Conservation (phyloP, 1,139 yeast species). For the Lodderomyces jiufengensis region DNA sequence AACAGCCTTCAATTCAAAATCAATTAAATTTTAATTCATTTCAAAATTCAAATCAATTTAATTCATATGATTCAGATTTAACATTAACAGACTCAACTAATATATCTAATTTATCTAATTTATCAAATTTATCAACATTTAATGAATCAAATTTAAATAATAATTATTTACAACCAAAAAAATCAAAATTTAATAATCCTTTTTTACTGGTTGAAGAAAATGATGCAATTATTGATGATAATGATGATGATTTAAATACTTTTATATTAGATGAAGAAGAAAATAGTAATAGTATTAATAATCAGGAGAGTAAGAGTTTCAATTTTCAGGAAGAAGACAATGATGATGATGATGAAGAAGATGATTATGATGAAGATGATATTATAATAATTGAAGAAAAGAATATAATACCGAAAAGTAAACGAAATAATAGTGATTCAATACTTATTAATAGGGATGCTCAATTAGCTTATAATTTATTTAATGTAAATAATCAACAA, state of each 20-base stretch:
- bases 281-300: conserved; percentile 1
- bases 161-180: conserved; percentile 2
- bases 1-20: conserved; percentile 6
- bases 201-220: conserved; percentile 11
- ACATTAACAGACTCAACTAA: conserved; percentile 6
- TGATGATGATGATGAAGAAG: conserved; percentile 4
- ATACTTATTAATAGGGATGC: conserved; percentile 39
- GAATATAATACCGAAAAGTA: conserved; percentile 25
- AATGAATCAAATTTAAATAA: conserved; percentile 4
- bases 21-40: conserved; percentile 11
- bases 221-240: conserved; percentile 4
- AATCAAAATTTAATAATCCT: conserved; percentile 10
- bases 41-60: no score
- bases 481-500: conserved; percentile 29
- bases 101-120: no score
- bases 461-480: conserved; percentile 43
- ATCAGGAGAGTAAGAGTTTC: no score
- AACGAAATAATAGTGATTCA: conserved; percentile 39
- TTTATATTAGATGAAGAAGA: conserved; percentile 6
- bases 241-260: conserved; percentile 7
- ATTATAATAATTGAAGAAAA: conserved; percentile 37
- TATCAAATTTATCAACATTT: conserved; percentile 6
- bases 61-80: conserved; percentile 6
- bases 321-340: conserved; percentile 1
- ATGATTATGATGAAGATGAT: conserved; percentile 16